These are phyloP conservation scores for Fusarium oxysporum DNA, from an alignment of 2,329 filamentous ascomycete genomes.

Conservation along the genomic window DNA sequence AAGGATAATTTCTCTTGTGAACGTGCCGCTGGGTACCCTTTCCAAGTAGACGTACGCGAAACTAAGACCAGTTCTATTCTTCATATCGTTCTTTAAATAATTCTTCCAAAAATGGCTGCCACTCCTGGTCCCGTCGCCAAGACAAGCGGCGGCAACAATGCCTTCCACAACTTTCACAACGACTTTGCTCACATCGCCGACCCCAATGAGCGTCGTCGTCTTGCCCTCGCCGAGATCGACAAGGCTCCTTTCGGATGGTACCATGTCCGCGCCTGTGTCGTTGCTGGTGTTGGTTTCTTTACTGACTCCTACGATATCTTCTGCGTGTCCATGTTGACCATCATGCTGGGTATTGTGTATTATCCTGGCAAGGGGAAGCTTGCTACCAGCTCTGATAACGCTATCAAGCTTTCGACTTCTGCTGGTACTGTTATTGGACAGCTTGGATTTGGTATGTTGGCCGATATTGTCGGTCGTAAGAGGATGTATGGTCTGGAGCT, in stretches of 20 bases:
- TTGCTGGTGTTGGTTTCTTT: constrained; percentile 89
- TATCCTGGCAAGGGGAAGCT: constrained; percentile 70
- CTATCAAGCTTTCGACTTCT: constrained; percentile 87
- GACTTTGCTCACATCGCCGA: constrained; percentile 74
- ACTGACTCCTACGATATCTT: constrained; percentile 90
- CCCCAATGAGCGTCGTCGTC: constrained; percentile 80
- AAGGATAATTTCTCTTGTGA: constrained; percentile 19
- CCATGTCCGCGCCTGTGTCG: constrained; percentile 80
- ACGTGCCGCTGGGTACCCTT: constrained; percentile 3
- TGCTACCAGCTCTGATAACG: constrained; percentile 76
- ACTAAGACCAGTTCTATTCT: constrained; percentile 2
- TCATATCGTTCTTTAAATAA: not conserved
- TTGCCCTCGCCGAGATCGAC: constrained; percentile 85
- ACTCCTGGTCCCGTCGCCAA: constrained; percentile 46
- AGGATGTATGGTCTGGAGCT: constrained; percentile 79
- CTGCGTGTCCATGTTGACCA: constrained; percentile 77
- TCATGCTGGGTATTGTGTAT: constrained; percentile 84
- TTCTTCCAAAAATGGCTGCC: constrained; percentile 28
- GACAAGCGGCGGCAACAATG: constrained; percentile 74
- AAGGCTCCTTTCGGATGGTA: constrained; percentile 87
- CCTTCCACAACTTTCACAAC: constrained; percentile 83
- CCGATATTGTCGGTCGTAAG: constrained; percentile 82
- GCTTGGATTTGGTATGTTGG: constrained; percentile 80
- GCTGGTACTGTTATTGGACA: constrained; percentile 87
- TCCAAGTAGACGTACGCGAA: not conserved